Percentiles rank a stretch among this genome's conserved stretches.
phyloP scores from a whole-genome alignment of 345 rosid species.

The Conringia planisiliqua region DNA sequence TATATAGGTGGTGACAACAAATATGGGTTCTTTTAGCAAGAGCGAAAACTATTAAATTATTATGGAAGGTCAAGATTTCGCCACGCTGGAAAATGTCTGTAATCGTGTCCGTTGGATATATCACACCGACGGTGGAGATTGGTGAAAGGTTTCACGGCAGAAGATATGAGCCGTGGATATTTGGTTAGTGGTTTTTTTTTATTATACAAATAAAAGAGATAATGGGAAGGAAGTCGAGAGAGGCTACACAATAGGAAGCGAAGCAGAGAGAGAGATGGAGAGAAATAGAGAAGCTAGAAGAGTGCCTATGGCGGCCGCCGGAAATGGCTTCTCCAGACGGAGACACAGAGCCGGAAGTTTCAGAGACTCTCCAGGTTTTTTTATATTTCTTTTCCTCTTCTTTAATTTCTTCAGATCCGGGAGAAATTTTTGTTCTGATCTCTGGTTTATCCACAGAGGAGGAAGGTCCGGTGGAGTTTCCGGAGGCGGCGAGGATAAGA shows the following conservation, averaged over 20 bases:
- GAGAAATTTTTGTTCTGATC: neutral
- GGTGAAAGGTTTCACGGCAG: slow-evolving; percentile 30
- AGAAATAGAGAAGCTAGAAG: slow-evolving; percentile 89
- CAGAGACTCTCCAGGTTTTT: slow-evolving; percentile 87
- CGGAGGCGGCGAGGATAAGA: slow-evolving; percentile 74
- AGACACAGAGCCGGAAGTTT: slow-evolving; percentile 68
- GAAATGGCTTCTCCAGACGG: slow-evolving; percentile 72
- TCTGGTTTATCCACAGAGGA: slow-evolving; percentile 51
- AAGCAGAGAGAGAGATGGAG: slow-evolving; percentile 55
- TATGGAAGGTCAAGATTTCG: slow-evolving; percentile 44
- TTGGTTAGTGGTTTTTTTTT: slow-evolving; percentile 43
- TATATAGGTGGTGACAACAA: too few relatives aligned
- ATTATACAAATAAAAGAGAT: slow-evolving; percentile 50
- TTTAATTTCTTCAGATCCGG: slow-evolving; percentile 24
- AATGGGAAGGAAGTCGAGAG: slow-evolving; percentile 34
- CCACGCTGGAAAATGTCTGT: slow-evolving; percentile 49
- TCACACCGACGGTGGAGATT: slow-evolving; percentile 45
- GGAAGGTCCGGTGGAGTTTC: slow-evolving; percentile 73
- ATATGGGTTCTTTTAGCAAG: neutral
- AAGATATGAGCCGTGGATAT: slow-evolving; percentile 62
- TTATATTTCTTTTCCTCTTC: neutral
- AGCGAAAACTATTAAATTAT: neutral
- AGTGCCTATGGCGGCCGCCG: slow-evolving; percentile 56
- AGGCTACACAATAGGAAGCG: slow-evolving; percentile 16
- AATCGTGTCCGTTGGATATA: slow-evolving; percentile 43